Percentiles rank a stretch among this genome's conserved stretches.
These are phyloP conservation scores for Penicillium antarcticum DNA, from an alignment of 495 filamentous ascomycete species.

Conservation along the genomic window DNA sequence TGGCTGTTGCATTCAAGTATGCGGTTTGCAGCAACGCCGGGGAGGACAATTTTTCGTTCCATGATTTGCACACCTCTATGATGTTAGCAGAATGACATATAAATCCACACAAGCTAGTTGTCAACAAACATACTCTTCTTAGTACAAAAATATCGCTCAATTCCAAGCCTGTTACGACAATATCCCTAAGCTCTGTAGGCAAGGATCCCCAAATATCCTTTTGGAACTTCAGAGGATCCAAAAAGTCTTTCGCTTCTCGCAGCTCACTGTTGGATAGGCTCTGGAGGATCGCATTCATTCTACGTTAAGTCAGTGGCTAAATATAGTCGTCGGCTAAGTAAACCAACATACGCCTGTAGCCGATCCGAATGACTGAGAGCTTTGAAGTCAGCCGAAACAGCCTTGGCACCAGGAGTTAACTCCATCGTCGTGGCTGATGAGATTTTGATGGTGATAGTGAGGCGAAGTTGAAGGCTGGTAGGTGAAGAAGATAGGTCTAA, in stretches of 20 bases:
- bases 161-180: slow-evolving; percentile 20
- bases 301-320: neutral
- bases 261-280: slow-evolving; percentile 19
- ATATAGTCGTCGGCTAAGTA: neutral
- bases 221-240: slow-evolving; percentile 19
- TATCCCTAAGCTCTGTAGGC: slow-evolving; percentile 29
- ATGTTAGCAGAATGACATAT: neutral
- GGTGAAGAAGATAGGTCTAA: neutral
- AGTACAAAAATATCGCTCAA: slow-evolving; percentile 25
- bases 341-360: neutral
- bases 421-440: too few relatives aligned
- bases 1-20: too few relatives aligned
- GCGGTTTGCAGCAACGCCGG: neutral
- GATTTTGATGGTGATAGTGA: too few relatives aligned
- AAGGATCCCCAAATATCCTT: slow-evolving; percentile 33
- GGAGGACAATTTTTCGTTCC: neutral
- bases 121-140: slow-evolving; percentile 20
- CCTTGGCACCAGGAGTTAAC: too few relatives aligned
- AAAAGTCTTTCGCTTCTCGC: slow-evolving; percentile 26
- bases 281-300: neutral
- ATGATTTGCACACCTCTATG: neutral
- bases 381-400: neutral
- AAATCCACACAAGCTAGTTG: neutral
- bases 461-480: neutral
- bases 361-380: neutral